Evolutionary conservation across 192 early-diverging fungal genomes (phyloP).

Genomic region (Gaertneriomyces sp.): DNA sequence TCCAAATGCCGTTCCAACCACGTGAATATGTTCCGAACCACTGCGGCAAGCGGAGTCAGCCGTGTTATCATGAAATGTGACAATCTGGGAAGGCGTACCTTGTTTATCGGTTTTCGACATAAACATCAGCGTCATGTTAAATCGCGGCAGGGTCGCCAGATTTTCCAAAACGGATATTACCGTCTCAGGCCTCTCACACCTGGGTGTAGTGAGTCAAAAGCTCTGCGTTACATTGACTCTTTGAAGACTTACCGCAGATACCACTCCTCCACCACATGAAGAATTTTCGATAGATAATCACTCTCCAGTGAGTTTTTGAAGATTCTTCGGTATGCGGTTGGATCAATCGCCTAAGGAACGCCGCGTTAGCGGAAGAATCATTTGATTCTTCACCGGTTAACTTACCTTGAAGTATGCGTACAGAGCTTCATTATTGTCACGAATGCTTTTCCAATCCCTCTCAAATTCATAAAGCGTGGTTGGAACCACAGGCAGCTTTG

Average conservation of each 20-base stretch:
- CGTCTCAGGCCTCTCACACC: constrained; percentile 3
- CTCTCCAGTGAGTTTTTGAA: constrained; percentile 51
- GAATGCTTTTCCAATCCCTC: constrained; percentile 65
- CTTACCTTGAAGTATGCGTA: constrained; percentile 64
- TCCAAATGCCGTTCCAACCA: no score
- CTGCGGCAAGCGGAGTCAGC: no score
- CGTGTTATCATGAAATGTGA: no score
- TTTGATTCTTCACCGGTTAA: background rate
- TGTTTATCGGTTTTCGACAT: constrained; percentile 32
- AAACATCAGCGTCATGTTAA: constrained; percentile 39
- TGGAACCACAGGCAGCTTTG: constrained; percentile 25
- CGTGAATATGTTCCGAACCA: no score
- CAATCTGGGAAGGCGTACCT: background rate
- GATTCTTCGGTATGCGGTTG: constrained; percentile 23
- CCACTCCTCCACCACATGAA: constrained; percentile 23
- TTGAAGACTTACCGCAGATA: constrained; percentile 12
- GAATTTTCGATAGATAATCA: constrained; percentile 35
- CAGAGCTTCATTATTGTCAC: constrained; percentile 40
- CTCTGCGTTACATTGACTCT: background rate
- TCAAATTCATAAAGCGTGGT: constrained; percentile 69
- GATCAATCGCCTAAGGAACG: constrained; percentile 25
- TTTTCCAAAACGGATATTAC: constrained; percentile 4
- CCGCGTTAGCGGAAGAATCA: background rate
- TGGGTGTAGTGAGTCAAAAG: constrained; percentile 4
- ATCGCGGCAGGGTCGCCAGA: constrained; percentile 31